These are phyloP conservation scores for Teunomyces panamensis DNA, from an alignment of 805 yeast species.

Conservation along the genomic window DNA sequence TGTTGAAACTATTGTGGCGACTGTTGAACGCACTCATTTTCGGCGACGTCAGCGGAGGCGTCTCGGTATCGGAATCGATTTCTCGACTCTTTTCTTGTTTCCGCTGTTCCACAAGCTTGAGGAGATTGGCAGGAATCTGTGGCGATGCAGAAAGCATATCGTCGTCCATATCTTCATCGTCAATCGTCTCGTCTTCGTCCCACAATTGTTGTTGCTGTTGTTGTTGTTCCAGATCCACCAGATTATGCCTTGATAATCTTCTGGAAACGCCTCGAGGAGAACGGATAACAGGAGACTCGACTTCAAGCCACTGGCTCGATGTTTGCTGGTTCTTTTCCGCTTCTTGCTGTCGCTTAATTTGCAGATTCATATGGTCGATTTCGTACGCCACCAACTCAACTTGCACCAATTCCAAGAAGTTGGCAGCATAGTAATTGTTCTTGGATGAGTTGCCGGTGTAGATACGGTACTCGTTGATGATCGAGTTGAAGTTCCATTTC, in stretches of 20 bases:
- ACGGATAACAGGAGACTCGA: neutral
- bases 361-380: constrained; percentile 26
- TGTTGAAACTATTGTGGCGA: constrained; percentile 20
- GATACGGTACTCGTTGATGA: constrained; percentile 79
- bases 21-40: constrained; percentile 13
- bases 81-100: constrained; percentile 36
- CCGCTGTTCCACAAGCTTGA: constrained; percentile 52
- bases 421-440: constrained; percentile 76
- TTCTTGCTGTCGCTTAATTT: constrained; percentile 13
- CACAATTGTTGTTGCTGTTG: constrained; percentile 4
- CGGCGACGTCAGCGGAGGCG: constrained; percentile 34
- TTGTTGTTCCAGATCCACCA: constrained; percentile 13
- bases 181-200: constrained; percentile 27
- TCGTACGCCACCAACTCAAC: constrained; percentile 48
- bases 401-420: constrained; percentile 71
- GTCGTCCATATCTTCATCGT: constrained; percentile 43
- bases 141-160: constrained; percentile 59
- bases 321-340: neutral
- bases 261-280: neutral
- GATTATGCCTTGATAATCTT: constrained; percentile 3
- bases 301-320: neutral
- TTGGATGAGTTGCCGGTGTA: constrained; percentile 63
- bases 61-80: constrained; percentile 10
- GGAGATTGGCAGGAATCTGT: constrained; percentile 61
- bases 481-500: constrained; percentile 84